phyloP scores from a whole-genome alignment of 345 rosid genomes.

The Litchi chinensis region DNA sequence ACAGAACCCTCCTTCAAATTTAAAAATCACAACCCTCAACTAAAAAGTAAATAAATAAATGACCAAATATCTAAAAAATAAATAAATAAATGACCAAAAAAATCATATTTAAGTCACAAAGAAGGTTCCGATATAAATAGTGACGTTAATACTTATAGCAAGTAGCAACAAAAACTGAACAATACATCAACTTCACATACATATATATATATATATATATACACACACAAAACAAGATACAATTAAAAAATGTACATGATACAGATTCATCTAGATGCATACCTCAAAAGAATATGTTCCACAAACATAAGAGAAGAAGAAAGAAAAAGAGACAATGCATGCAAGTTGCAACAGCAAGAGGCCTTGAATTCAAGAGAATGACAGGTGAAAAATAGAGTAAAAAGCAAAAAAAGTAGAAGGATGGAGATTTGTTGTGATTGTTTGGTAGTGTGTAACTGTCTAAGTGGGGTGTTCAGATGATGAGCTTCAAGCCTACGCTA shows the following conservation, averaged over 20 bases:
- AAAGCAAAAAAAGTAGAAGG: background rate
- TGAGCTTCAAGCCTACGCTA: slow-evolving; percentile 8
- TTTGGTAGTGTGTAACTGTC: slow-evolving; percentile 15
- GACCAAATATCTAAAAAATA: background rate
- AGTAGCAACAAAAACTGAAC: background rate
- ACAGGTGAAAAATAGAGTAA: background rate
- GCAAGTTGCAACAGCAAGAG: background rate
- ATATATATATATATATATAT: background rate
- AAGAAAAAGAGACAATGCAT: background rate
- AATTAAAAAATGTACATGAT: background rate
- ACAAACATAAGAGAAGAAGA: background rate
- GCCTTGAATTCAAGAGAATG: background rate
- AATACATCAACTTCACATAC: background rate
- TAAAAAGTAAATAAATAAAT: background rate
- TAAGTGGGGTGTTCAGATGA: background rate
- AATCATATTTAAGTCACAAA: background rate
- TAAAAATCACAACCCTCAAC: background rate
- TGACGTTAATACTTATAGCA: background rate
- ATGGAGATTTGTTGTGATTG: background rate
- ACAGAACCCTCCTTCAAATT: slow-evolving; percentile 4
- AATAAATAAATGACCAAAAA: background rate
- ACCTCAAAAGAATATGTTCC: background rate
- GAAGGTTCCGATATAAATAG: background rate
- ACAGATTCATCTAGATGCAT: background rate
- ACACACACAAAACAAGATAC: background rate